A percentile compares a stretch with the other conserved stretches of the same genome.
Evolutionary conservation across 75 land plant genomes (phyloP).

Genomic region (Picea sitchensis): DNA sequence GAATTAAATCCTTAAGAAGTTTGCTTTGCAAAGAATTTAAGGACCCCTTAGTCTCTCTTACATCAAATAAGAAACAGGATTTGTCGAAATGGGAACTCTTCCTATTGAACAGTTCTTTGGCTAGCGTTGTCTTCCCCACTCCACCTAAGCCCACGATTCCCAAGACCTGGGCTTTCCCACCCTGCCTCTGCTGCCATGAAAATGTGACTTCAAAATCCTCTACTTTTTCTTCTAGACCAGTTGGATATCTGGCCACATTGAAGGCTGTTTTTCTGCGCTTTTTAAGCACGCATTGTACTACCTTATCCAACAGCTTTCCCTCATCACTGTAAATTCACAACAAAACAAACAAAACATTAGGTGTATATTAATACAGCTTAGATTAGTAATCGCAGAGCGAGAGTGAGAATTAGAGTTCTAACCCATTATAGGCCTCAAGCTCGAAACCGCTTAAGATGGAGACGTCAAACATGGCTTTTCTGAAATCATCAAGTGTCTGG

Average conservation of each 20-base stretch:
- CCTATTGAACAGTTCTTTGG: background rate
- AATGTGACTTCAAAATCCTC: background rate
- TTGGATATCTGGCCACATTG: background rate
- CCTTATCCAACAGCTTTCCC: background rate
- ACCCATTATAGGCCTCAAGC: background rate
- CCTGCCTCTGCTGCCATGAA: too few species aligned
- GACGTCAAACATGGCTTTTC: background rate
- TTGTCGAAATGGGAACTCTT: background rate
- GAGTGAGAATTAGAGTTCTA: too few species aligned
- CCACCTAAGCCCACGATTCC: conserved; percentile 1
- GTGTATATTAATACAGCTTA: too few species aligned
- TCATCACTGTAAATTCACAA: background rate
- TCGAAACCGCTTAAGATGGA: background rate
- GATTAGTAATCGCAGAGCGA: background rate
- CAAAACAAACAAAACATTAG: too few species aligned
- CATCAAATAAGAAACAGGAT: background rate
- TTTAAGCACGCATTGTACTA: background rate
- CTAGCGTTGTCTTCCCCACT: background rate
- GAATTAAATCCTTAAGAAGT: background rate
- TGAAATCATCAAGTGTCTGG: background rate
- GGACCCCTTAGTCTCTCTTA: background rate
- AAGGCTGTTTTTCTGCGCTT: background rate
- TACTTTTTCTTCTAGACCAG: background rate
- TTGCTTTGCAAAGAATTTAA: background rate
- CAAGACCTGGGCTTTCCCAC: background rate